phyloP scores from a whole-genome alignment of 352 stramenopile species.

The Phytophthora pluvialis region DNA sequence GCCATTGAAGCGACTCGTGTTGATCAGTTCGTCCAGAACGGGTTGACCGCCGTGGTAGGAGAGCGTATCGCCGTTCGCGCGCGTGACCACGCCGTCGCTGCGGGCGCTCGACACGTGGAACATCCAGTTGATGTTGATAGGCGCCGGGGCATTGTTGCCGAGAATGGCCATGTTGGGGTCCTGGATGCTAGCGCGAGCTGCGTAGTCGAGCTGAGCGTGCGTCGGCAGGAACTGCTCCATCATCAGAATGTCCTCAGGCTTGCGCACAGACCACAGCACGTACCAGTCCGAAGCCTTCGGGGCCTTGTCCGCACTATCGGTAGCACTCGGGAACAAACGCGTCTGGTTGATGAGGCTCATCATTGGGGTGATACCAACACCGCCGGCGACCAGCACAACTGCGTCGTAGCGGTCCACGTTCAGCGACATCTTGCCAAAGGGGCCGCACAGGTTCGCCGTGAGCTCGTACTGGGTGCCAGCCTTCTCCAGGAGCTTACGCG shows the following conservation, averaged over 20 bases:
- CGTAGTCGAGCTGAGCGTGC: conserved; percentile 49
- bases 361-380: conserved; percentile 82
- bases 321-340: conserved; percentile 36
- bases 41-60: conserved; percentile 57
- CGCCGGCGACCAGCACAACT: conserved; percentile 69
- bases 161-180: conserved; percentile 54
- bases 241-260: conserved; percentile 72
- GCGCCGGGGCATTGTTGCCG: conserved; percentile 16
- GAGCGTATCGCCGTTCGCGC: conserved; percentile 61
- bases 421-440: conserved; percentile 69
- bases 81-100: conserved; percentile 49
- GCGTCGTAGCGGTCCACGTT: conserved; percentile 72
- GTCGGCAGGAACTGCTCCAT: conserved; percentile 73
- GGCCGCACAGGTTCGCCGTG: conserved; percentile 63
- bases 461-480: conserved; percentile 52
- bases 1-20: conserved; percentile 66
- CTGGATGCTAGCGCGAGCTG: conserved; percentile 43
- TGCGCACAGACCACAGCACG: conserved; percentile 69
- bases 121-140: conserved; percentile 61
- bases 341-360: conserved; percentile 81
- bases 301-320: conserved; percentile 22
- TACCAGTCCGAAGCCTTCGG: conserved; percentile 54
- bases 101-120: conserved; percentile 68
- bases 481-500: conserved; percentile 52
- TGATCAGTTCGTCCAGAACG: conserved; percentile 75